These are phyloP conservation scores for Hepatocystis sp. DNA, from an alignment of 169 alveolate genomes.

Conservation along the genomic window DNA sequence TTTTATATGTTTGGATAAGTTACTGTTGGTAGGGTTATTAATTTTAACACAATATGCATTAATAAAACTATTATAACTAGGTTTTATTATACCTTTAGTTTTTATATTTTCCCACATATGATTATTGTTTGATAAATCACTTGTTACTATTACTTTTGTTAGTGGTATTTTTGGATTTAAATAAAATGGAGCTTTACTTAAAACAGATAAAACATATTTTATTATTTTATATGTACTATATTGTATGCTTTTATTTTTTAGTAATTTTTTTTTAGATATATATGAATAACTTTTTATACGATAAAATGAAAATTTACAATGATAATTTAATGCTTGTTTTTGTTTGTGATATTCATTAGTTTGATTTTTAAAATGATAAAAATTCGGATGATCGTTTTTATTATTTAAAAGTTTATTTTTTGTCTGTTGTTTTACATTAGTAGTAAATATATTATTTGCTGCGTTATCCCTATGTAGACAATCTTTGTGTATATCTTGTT, in stretches of 20 bases:
- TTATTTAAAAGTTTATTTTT: background rate
- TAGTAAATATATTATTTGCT: background rate
- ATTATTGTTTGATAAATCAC: background rate
- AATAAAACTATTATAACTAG: too few species aligned
- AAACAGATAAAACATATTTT: conserved; percentile 39
- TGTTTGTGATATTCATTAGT: background rate
- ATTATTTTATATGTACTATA: conserved; percentile 69
- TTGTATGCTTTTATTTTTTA: conserved; percentile 19
- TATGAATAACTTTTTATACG: conserved; percentile 4
- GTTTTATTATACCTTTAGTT: conserved; percentile 11
- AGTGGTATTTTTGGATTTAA: conserved; percentile 49
- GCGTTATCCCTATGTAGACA: too few species aligned
- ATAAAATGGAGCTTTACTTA: conserved; percentile 63
- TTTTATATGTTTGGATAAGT: too few species aligned
- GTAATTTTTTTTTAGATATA: conserved; percentile 31
- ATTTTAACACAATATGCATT: too few species aligned
- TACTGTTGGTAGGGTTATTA: too few species aligned
- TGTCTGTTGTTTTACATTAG: background rate
- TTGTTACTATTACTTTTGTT: conserved; percentile 23
- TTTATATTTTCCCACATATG: background rate
- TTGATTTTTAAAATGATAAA: conserved; percentile 26
- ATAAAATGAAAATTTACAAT: conserved; percentile 8
- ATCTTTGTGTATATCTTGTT: too few species aligned
- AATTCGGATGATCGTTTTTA: conserved; percentile 16
- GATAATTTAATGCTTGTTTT: background rate